A percentile compares a stretch with the other conserved stretches of the same genome.
phyloP scores from a whole-genome alignment of 805 yeast genomes.

The Saccharomycopsis malanga region DNA sequence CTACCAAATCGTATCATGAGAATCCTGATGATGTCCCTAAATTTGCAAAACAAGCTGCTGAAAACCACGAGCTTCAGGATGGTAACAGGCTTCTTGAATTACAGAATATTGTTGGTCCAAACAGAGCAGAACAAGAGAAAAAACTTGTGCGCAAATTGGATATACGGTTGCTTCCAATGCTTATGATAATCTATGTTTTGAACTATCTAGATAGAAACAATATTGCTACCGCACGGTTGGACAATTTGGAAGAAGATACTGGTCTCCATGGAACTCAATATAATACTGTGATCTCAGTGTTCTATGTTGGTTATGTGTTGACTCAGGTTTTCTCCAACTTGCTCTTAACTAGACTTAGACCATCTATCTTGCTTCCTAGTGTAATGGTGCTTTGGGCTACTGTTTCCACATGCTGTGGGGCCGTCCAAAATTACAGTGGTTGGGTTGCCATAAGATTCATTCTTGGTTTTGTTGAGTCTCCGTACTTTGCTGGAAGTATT shows the following conservation, averaged over 20 bases:
- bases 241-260: slow-evolving; percentile 42
- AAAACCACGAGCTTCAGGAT: background rate
- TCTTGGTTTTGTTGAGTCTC: slow-evolving; percentile 43
- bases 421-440: slow-evolving; percentile 38
- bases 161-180: slow-evolving; percentile 42
- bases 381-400: slow-evolving; percentile 34
- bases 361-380: slow-evolving; percentile 42
- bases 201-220: slow-evolving; percentile 46
- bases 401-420: slow-evolving; percentile 39
- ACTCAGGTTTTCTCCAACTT: slow-evolving; percentile 45
- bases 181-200: slow-evolving; percentile 43
- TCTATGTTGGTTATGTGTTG: slow-evolving; percentile 38
- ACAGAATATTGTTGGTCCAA: slow-evolving; percentile 29
- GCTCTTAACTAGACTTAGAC: slow-evolving; percentile 40
- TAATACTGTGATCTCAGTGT: slow-evolving; percentile 46
- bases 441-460: slow-evolving; percentile 39
- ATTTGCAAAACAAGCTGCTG: background rate
- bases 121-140: slow-evolving; percentile 36
- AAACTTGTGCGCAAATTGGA: slow-evolving; percentile 43
- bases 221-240: slow-evolving; percentile 44
- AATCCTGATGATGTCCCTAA: background rate
- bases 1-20: background rate
- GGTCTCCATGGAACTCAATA: slow-evolving; percentile 37
- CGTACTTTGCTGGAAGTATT: slow-evolving; percentile 40
- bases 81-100: slow-evolving; percentile 5